phyloP scores from a whole-genome alignment of 768 basidiomycete species.

The Auricularia auricula-judae region DNA sequence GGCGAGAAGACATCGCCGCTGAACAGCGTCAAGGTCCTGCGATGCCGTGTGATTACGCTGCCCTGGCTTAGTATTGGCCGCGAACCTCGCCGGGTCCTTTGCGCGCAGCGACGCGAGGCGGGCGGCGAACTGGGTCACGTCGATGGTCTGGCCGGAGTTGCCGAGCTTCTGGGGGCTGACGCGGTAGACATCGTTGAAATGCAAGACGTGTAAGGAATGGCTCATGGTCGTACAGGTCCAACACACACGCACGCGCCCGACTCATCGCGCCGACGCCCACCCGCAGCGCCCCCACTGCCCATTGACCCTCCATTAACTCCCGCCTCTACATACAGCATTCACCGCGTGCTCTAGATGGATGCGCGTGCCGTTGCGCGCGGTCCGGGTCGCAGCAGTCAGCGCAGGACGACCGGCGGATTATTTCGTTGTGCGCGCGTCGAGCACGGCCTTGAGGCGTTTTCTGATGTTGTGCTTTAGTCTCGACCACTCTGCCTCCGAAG shows the following conservation, averaged over 20 bases:
- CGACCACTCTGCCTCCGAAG: constrained; percentile 28
- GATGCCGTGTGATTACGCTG: constrained; percentile 14
- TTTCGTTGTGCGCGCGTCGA: neutral
- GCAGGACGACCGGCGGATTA: neutral
- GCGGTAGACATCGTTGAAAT: constrained; percentile 81
- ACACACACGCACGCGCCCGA: neutral
- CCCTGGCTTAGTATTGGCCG: constrained; percentile 15
- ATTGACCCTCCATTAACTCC: too few species aligned
- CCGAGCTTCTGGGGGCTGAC: constrained; percentile 63
- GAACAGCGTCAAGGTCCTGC: constrained; percentile 60
- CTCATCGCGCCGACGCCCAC: neutral
- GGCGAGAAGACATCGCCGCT: constrained; percentile 87
- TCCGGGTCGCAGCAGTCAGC: too few species aligned
- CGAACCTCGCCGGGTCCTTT: constrained; percentile 36
- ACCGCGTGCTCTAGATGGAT: too few species aligned
- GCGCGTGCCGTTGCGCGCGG: too few species aligned
- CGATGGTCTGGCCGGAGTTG: constrained; percentile 51
- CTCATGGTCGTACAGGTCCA: constrained; percentile 14
- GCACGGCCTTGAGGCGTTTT: constrained; percentile 27
- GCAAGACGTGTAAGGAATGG: constrained; percentile 34
- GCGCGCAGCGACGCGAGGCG: constrained; percentile 52
- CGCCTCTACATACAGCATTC: too few species aligned
- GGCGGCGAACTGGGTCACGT: constrained; percentile 78
- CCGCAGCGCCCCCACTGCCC: constrained; percentile 15
- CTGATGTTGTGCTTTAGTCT: constrained; percentile 28